These are phyloP conservation scores for Hansfordia pulvinata DNA, from an alignment of 2,329 filamentous ascomycete species.

Conservation along the genomic window DNA sequence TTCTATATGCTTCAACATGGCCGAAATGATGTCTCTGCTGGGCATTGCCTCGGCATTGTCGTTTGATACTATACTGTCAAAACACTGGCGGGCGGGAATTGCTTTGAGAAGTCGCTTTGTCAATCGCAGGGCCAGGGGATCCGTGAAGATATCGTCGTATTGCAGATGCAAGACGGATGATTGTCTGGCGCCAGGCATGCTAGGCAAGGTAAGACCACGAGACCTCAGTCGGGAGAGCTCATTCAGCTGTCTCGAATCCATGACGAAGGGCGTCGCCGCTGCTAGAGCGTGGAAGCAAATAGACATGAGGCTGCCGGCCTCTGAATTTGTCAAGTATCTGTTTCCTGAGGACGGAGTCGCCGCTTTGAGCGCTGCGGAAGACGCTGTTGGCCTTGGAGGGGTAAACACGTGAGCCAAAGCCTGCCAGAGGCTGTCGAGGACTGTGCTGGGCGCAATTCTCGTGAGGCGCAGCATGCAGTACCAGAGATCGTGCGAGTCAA, in stretches of 20 bases:
- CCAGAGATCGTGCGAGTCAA: conserved; percentile 49
- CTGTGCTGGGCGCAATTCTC: conserved; percentile 39
- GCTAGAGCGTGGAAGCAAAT: conserved; percentile 51
- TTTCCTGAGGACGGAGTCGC: no score
- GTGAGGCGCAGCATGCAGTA: conserved; percentile 49
- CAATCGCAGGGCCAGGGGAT: conserved; percentile 44
- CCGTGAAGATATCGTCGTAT: conserved; percentile 49
- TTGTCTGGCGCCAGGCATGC: conserved; percentile 31
- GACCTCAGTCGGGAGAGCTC: conserved; percentile 49
- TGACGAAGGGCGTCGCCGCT: conserved; percentile 38
- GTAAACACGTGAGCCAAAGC: conserved; percentile 43
- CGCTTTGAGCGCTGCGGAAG: no score
- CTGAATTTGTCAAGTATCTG: conserved; percentile 32
- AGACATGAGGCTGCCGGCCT: conserved; percentile 39
- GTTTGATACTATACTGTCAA: no score
- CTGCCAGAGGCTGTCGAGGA: conserved; percentile 53
- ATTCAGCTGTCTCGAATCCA: conserved; percentile 32
- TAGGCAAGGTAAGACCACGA: conserved; percentile 34
- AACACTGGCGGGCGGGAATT: conserved; percentile 36
- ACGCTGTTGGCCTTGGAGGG: no score
- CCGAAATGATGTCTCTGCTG: no score
- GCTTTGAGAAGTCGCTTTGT: conserved; percentile 45
- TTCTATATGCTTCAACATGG: no score
- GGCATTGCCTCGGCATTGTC: no score
- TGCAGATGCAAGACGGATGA: conserved; percentile 37